Base-by-base conservation (phyloP, 176 grass and related monocot species). In the Typha latifolia region DNA sequence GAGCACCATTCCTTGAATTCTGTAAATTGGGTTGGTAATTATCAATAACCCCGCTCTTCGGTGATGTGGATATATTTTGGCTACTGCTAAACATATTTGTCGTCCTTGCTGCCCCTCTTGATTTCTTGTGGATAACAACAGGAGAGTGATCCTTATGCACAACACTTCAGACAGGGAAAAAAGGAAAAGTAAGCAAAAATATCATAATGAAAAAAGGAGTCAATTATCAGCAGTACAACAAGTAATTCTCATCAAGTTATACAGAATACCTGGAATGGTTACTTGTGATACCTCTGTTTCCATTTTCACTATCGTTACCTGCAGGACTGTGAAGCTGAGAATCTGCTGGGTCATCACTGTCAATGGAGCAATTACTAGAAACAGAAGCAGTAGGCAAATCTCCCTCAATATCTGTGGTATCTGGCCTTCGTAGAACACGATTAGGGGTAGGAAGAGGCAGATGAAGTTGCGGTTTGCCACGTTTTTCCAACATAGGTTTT, bases 321-420 rank as follows among this genome's bases (percentile, higher is more conserved):
- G 62, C 83, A 75, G 81, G 94, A 21, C 73, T 87, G 26, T 86
- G 89, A 86, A 90, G 85, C 62, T 82, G 83, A 68, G 76, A 90
- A 66, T 88, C 85, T 62, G 61, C 85, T 77, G 63, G 86, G 18
- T 99, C 89, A 82, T 99, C 86, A 49, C 86, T 99, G 63, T 93
- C 86, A 61, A 82, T 75, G 49, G 89, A 99, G 74, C 89, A 89
- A 69, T 84, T 93, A 83, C 94, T 99, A 49, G 94, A 99, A 77
- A 89, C 63, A 70, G 94, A 99, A 49, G 86, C 89, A 37, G 70
- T 79, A 73, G 83, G 74, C 68, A 83, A 61, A 65, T 84, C 86
- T 79, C 79, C 77, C 80, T 76, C 68, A 47, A 81, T 13, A 67
- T 91, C 84, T 32, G 74, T 62, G 69, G 77, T 64, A 61, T 89